Conservation (phyloP, 1,284 basidiomycete species). For the Irpex sp. region DNA sequence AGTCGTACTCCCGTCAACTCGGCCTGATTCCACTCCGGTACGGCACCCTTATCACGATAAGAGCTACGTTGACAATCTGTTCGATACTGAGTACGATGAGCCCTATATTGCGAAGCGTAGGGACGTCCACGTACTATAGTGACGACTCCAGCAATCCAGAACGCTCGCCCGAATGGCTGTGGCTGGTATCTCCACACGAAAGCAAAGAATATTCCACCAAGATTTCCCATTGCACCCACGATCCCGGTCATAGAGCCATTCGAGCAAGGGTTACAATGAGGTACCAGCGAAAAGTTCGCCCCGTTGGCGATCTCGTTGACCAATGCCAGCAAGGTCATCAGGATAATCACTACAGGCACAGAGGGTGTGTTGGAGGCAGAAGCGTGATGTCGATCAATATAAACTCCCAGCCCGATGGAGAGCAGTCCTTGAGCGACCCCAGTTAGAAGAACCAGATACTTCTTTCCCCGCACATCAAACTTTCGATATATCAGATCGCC, state of each 20-base stretch:
- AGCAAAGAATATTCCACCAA: constrained; percentile 50
- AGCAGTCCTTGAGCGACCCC: constrained; percentile 46
- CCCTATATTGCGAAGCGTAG: no score
- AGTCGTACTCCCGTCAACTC: no score
- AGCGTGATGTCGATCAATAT: constrained; percentile 34
- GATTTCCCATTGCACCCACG: constrained; percentile 50
- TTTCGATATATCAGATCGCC: constrained; percentile 46
- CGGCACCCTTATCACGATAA: not conserved
- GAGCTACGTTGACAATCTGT: not conserved
- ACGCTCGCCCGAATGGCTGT: constrained; percentile 35
- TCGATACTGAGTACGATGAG: not conserved
- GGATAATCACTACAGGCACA: constrained; percentile 26
- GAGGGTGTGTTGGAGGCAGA: constrained; percentile 11
- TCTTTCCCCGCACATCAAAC: constrained; percentile 49
- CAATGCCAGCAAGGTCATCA: constrained; percentile 33
- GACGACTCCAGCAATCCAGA: constrained; percentile 44
- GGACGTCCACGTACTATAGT: constrained; percentile 23
- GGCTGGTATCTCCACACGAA: constrained; percentile 50
- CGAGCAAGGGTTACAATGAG: constrained; percentile 27
- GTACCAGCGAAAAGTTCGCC: constrained; percentile 37
- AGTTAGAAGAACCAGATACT: constrained; percentile 43
- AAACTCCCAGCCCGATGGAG: constrained; percentile 43
- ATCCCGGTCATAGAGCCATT: constrained; percentile 44
- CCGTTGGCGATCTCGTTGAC: constrained; percentile 50
- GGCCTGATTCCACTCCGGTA: no score